Evolutionary conservation across 1,284 basidiomycete species (phyloP).

Genomic region (Ustilago trichophora): DNA sequence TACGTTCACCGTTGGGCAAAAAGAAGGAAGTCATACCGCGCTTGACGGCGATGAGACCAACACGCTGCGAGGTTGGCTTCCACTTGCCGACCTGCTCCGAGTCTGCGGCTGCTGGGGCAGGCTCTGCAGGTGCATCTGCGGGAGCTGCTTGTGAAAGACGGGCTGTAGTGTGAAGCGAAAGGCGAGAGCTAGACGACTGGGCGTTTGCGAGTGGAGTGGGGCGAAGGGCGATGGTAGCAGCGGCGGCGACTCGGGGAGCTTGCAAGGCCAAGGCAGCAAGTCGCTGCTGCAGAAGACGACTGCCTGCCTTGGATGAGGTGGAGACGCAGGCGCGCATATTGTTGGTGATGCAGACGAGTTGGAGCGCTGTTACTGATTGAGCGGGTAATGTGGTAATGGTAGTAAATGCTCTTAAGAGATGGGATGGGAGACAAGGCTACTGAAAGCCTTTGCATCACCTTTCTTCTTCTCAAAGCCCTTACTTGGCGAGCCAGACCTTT

Average conservation of each 20-base stretch:
- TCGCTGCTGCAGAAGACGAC: conserved; percentile 38
- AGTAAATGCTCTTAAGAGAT: too few relatives aligned
- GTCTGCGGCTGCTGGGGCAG: conserved; percentile 3
- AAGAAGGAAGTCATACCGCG: conserved; percentile 94
- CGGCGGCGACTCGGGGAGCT: conserved; percentile 12
- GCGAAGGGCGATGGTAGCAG: conserved; percentile 2
- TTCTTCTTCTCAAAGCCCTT: conserved; percentile 25
- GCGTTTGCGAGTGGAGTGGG: background rate
- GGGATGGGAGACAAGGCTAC: background rate
- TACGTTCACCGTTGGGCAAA: conserved; percentile 84
- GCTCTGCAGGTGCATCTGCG: conserved; percentile 1
- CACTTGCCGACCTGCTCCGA: conserved; percentile 69
- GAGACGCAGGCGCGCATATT: conserved; percentile 28
- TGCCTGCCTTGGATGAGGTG: conserved; percentile 20
- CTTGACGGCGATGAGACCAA: conserved; percentile 91
- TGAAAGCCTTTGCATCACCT: background rate
- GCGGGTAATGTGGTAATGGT: background rate
- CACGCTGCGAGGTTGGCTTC: conserved; percentile 83
- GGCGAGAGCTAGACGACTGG: conserved; percentile 1
- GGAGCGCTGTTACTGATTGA: background rate
- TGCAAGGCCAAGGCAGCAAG: conserved; percentile 21
- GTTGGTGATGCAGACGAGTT: background rate
- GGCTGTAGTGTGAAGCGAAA: conserved; percentile 30
- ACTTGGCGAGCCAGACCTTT: background rate
- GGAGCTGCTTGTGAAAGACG: conserved; percentile 22